These are phyloP conservation scores for Moesziomyces aphidis DNA, from an alignment of 1,284 basidiomycete species.

Conservation along the genomic window DNA sequence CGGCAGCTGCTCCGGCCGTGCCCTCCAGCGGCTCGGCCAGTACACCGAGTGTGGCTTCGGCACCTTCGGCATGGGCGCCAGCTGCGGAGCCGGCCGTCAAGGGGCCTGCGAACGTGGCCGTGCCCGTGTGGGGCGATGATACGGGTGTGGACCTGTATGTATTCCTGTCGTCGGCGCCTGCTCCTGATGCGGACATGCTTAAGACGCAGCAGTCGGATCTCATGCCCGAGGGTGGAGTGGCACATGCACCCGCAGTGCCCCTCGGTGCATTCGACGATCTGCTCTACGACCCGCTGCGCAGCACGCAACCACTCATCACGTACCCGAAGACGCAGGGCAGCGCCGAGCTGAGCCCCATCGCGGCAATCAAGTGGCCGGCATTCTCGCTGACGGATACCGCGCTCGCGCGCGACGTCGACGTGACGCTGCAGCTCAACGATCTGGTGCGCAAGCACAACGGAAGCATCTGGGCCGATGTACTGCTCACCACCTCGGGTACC, in stretches of 20 bases:
- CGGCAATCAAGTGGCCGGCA: constrained; percentile 46
- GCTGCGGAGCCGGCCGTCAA: constrained; percentile 7
- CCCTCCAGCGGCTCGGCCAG: not conserved
- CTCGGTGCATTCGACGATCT: constrained; percentile 36
- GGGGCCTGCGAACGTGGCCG: constrained; percentile 29
- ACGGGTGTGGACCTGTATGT: constrained; percentile 49
- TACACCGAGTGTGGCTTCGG: not conserved
- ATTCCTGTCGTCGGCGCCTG: constrained; percentile 34
- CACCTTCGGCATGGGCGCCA: not conserved
- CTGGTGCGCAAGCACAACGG: constrained; percentile 37
- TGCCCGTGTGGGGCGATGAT: constrained; percentile 35
- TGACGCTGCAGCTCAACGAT: constrained; percentile 32
- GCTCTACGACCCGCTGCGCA: constrained; percentile 30
- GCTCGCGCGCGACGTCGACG: constrained; percentile 34
- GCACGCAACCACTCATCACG: not conserved
- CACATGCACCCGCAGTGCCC: constrained; percentile 20
- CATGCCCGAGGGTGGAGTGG: constrained; percentile 21
- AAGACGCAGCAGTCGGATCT: constrained; percentile 45
- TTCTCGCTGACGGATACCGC: constrained; percentile 36
- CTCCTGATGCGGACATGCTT: constrained; percentile 24
- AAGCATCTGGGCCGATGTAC: constrained; percentile 80
- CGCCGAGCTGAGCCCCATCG: constrained; percentile 20
- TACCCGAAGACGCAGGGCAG: not conserved
- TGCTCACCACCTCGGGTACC: constrained; percentile 77
- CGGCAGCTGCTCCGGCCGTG: not conserved